These are phyloP conservation scores for Psidium friedrichsthalianum DNA, from an alignment of 345 rosid genomes.

Conservation along the genomic window DNA sequence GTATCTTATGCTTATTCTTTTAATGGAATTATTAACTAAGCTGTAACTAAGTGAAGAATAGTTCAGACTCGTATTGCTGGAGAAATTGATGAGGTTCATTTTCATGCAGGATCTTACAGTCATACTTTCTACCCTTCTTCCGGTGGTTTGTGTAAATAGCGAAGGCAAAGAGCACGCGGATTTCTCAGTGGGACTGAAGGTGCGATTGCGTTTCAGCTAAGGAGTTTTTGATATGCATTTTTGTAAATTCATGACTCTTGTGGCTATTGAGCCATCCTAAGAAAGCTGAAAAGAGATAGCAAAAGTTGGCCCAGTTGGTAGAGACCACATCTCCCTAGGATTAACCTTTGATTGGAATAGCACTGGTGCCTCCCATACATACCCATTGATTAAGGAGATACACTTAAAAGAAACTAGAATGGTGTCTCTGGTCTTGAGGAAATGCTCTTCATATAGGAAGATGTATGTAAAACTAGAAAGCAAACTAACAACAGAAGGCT, in stretches of 20 bases:
- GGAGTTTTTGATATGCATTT: neutral
- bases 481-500: neutral
- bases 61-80: neutral
- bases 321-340: neutral
- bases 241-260: neutral
- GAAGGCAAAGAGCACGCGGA: conserved; percentile 51
- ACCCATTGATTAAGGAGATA: neutral
- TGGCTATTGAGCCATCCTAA: neutral
- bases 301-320: neutral
- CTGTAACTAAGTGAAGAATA: neutral
- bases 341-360: neutral
- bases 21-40: neutral
- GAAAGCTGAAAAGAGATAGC: neutral
- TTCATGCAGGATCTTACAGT: conserved; percentile 64
- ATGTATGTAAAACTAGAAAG: neutral
- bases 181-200: conserved; percentile 80
- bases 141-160: conserved; percentile 53
- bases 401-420: neutral
- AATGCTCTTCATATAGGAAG: neutral
- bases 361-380: neutral
- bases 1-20: neutral
- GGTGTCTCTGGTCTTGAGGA: neutral
- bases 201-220: conserved; percentile 3
- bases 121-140: conserved; percentile 82
- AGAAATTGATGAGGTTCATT: neutral